These are phyloP conservation scores for Nitzschia sp. DNA, from an alignment of 108 stramenopile species.

Conservation along the genomic window DNA sequence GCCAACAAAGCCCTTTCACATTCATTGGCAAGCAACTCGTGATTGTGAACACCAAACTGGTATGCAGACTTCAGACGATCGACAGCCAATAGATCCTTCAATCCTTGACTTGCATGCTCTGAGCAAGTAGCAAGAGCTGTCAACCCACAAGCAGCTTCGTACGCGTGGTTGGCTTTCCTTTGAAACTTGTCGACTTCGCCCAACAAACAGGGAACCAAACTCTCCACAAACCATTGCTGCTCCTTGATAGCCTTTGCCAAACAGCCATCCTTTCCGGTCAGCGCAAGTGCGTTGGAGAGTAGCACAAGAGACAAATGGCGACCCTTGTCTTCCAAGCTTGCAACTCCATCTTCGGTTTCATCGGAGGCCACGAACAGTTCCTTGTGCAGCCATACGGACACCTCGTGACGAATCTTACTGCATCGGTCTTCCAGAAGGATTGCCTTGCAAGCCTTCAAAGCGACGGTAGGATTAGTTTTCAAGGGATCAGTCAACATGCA, in stretches of 20 bases:
- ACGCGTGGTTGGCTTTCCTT: constrained; percentile 57
- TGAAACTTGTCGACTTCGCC: constrained; percentile 49
- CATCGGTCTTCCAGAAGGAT: constrained; percentile 46
- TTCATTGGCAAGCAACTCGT: constrained; percentile 63
- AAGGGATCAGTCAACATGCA: constrained; percentile 52
- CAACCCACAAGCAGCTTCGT: constrained; percentile 58
- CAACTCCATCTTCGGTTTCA: constrained; percentile 17
- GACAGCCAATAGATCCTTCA: constrained; percentile 38
- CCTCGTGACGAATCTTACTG: constrained; percentile 32
- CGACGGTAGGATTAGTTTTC: constrained; percentile 55
- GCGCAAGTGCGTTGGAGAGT: constrained; percentile 52
- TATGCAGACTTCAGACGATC: constrained; percentile 48
- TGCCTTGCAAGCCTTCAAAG: constrained; percentile 45
- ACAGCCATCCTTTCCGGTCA: constrained; percentile 42
- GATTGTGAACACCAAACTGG: constrained; percentile 43
- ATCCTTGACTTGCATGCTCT: constrained; percentile 24
- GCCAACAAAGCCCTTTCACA: constrained; percentile 37
- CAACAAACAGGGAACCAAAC: constrained; percentile 55
- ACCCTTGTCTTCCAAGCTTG: constrained; percentile 24
- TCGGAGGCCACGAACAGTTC: constrained; percentile 37
- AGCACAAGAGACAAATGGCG: constrained; percentile 53
- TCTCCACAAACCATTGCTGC: constrained; percentile 55
- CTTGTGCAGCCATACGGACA: constrained; percentile 36
- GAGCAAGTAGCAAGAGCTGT: constrained; percentile 39
- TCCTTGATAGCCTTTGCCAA: constrained; percentile 32